Percentiles rank a stretch among this genome's conserved stretches.
Conservation (phyloP, 2,329 filamentous ascomycete species). For the Albophoma yamanashiensis region DNA sequence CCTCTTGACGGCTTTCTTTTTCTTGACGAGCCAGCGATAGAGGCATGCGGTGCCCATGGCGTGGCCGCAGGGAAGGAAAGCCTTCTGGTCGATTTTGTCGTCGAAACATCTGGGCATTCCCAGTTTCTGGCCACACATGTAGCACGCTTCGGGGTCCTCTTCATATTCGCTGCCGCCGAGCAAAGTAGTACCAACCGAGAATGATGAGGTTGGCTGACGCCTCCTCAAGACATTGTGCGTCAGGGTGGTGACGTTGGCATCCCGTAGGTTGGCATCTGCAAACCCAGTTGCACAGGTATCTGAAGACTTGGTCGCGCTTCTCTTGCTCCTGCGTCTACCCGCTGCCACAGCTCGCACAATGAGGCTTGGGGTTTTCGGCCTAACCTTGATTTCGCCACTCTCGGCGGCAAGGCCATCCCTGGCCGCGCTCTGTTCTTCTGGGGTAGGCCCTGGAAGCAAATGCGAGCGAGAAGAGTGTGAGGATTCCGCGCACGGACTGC, state of each 20-base stretch:
- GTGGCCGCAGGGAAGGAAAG: conserved; percentile 16
- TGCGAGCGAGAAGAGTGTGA: background rate
- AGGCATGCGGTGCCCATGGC: conserved; percentile 13
- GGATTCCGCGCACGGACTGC: accelerated
- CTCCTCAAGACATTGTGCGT: background rate
- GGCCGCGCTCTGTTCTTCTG: too few species aligned
- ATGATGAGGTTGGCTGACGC: background rate
- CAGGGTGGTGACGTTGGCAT: background rate
- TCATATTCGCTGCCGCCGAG: background rate
- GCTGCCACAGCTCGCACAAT: background rate
- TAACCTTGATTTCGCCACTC: background rate
- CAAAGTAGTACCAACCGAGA: conserved; percentile 1
- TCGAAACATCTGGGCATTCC: background rate
- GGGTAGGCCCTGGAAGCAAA: background rate
- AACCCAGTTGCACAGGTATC: background rate
- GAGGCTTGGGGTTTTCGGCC: background rate
- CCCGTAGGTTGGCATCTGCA: background rate
- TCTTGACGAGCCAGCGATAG: conserved; percentile 1
- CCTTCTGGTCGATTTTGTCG: conserved; percentile 4
- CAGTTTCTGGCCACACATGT: conserved; percentile 4
- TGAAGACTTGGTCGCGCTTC: background rate
- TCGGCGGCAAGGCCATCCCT: background rate
- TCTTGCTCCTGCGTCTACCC: background rate
- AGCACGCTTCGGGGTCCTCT: background rate
- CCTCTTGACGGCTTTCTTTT: background rate